Percentiles rank a stretch among this genome's conserved stretches.
These are phyloP conservation scores for Zygosaccharomyces bailii DNA, from an alignment of 805 yeast species.

Conservation along the genomic window DNA sequence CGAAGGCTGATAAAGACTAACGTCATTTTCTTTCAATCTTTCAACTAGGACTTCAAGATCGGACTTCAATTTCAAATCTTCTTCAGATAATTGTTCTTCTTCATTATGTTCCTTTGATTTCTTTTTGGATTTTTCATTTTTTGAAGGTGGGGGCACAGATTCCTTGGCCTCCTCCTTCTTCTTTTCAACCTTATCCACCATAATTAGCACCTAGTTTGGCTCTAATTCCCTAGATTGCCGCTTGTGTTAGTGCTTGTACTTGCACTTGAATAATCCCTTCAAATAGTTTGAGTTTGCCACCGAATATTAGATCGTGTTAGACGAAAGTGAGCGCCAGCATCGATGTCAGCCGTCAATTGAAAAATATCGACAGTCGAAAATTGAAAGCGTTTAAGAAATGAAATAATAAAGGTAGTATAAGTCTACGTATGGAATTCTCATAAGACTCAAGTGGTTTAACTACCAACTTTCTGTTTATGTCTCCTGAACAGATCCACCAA, in stretches of 20 bases:
- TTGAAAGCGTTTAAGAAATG: background rate
- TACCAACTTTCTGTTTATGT: too few species aligned
- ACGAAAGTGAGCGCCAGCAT: background rate
- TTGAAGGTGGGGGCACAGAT: conserved; percentile 12
- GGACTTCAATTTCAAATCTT: conserved; percentile 80
- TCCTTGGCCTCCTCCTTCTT: conserved; percentile 16
- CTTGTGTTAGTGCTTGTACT: conserved; percentile 1
- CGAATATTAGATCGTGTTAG: background rate
- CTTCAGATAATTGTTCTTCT: conserved; percentile 89
- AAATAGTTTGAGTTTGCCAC: conserved; percentile 9
- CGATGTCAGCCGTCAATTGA: conserved; percentile 1
- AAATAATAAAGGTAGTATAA: too few species aligned
- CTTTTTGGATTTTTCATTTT: conserved; percentile 21
- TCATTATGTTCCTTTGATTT: conserved; percentile 34
- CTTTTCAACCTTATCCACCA: conserved; percentile 21
- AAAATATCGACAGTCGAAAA: background rate
- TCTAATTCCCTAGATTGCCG: conserved; percentile 2
- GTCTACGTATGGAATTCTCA: too few species aligned
- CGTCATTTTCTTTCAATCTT: conserved; percentile 56
- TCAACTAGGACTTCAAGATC: conserved; percentile 87
- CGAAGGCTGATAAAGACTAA: conserved; percentile 50
- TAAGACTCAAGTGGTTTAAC: too few species aligned
- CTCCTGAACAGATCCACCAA: too few species aligned
- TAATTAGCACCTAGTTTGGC: conserved; percentile 7
- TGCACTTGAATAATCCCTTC: conserved; percentile 4